Evolutionary conservation across 768 basidiomycete genomes (phyloP), one percentile per base, ranked within the genome.

Genomic region (Psilocybe azurescens): DNA sequence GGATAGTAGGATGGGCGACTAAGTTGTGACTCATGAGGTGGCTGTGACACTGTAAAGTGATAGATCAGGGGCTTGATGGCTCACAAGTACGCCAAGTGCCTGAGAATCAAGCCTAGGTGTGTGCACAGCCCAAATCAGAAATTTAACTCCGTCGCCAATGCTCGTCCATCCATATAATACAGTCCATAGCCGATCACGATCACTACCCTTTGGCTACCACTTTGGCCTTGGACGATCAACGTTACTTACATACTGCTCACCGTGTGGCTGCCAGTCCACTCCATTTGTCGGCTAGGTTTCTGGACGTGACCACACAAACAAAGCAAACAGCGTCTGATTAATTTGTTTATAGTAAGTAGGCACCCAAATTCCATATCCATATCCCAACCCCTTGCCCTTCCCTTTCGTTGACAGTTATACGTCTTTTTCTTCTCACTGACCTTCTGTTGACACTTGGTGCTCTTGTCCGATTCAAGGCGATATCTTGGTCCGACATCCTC

Each of bases 321-420:
- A 49, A 51, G 30, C 50, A 20, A 51, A 29, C 50, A 51, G 50
- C 50, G 50, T 30, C 50, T 51, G 50, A 51, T 36, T 36, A 36
- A 11, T 52, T 33, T 33, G 51, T 33, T 33, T 52, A 33, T 53
- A 38, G 33, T 33, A 38, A 32, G 52, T 38, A 33, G 29, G 24
- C 50, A 51, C 50, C 29, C 50, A 51, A 51, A 51, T 29, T 33
- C 30, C 52, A 52, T 52, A 52, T 52, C 51, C 30, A 53, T 53
- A 18, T 36, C 18, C 5, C 52, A 32, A 52, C 51, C 28, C 30
- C 50, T 14, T 32, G 50, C 20, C 52, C 33, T 32, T 51, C 29
- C 29, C 30, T 53, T 16, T 53, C 16, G 1, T 53, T 20, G 32
- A 36, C n/a, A 30, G 20, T 53, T n/a, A 32, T 8, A 11, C 10